Conservation (phyloP, 805 yeast species). For the Candida koratica region DNA sequence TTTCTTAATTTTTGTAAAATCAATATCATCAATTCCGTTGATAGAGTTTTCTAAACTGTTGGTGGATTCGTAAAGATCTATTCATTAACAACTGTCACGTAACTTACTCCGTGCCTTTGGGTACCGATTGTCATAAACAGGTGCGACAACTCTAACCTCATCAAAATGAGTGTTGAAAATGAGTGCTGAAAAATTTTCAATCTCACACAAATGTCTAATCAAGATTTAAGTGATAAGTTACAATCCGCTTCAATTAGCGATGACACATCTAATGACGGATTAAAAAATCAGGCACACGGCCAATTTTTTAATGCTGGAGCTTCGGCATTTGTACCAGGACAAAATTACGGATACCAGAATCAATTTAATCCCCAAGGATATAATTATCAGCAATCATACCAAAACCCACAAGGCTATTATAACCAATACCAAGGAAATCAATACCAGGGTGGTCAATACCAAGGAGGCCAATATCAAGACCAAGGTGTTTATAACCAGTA, state of each 20-base stretch:
- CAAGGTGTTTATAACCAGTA: constrained; percentile 12
- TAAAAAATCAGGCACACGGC: constrained; percentile 4
- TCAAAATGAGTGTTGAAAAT: no score
- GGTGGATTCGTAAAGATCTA: no score
- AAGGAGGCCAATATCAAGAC: constrained; percentile 10
- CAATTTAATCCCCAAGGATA: constrained; percentile 13
- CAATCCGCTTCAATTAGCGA: constrained; percentile 39
- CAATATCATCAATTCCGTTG: no score
- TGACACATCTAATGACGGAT: constrained; percentile 14
- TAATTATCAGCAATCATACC: constrained; percentile 1
- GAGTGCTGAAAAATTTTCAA: constrained; percentile 7
- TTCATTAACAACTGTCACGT: no score
- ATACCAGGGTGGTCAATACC: constrained; percentile 12
- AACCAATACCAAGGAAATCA: constrained; percentile 12
- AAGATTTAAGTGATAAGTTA: constrained; percentile 43
- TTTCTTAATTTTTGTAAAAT: no score
- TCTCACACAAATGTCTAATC: constrained; percentile 13
- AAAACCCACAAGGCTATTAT: background rate
- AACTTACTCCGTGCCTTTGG: no score
- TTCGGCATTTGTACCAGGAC: constrained; percentile 47
- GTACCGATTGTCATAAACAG: no score
- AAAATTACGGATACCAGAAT: constrained; percentile 20
- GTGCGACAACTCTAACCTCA: constrained; percentile 5
- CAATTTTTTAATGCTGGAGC: constrained; percentile 45
- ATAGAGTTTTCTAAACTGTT: no score